These are phyloP conservation scores for Mollisia scopiformis DNA, from an alignment of 2,329 filamentous ascomycete species.

Conservation along the genomic window DNA sequence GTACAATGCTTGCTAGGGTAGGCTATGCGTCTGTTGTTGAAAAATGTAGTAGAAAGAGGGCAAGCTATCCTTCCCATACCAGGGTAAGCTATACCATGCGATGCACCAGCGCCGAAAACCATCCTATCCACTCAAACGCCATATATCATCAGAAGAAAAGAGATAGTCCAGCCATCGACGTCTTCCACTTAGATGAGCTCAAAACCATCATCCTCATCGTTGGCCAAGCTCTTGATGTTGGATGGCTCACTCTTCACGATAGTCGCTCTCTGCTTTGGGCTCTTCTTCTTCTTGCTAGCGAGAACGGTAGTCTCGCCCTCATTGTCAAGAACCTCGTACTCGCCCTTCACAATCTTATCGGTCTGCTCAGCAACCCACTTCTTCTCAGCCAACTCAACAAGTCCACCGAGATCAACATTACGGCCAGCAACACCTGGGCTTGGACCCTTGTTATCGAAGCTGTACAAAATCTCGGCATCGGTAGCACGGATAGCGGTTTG, in stretches of 20 bases:
- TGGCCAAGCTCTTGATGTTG: conserved; percentile 8
- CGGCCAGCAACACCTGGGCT: conserved; percentile 28
- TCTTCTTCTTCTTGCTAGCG: conserved; percentile 28
- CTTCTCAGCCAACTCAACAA: conserved; percentile 38
- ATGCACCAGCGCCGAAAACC: conserved; percentile 5
- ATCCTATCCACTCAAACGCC: conserved; percentile 12
- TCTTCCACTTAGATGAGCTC: conserved; percentile 34
- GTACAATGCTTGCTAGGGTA: conserved; percentile 22
- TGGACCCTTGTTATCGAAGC: conserved; percentile 33
- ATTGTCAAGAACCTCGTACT: conserved; percentile 39
- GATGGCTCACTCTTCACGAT: conserved; percentile 15
- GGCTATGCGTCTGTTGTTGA: conserved; percentile 17
- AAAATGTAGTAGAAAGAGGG: background rate
- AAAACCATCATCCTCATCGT: conserved; percentile 37
- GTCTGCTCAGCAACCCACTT: conserved; percentile 36
- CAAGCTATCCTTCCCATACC: conserved; percentile 30
- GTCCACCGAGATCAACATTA: conserved; percentile 30
- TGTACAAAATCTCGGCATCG: conserved; percentile 33
- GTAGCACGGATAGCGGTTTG: conserved; percentile 21
- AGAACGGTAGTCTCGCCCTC: conserved; percentile 34
- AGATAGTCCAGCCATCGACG: conserved; percentile 7
- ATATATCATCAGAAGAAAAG: conserved; percentile 7
- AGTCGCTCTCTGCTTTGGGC: conserved; percentile 31
- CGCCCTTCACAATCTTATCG: conserved; percentile 36
- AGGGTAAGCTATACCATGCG: conserved; percentile 31